These are phyloP conservation scores for Maudiozyma barnettii DNA, from an alignment of 805 yeast genomes.

Conservation along the genomic window DNA sequence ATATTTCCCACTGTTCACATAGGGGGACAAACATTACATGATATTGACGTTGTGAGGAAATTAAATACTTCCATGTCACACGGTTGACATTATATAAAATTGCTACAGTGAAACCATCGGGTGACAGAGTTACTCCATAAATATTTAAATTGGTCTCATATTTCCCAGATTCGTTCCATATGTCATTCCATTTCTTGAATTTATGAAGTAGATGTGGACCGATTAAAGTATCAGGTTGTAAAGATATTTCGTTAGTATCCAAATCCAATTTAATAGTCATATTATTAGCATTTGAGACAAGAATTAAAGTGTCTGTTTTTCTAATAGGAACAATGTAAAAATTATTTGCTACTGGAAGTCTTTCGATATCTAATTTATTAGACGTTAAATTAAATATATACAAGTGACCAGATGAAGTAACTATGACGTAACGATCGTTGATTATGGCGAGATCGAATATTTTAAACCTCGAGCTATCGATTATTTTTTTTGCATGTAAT, in stretches of 20 bases:
- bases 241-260: slow-evolving; percentile 5
- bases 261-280: slow-evolving; percentile 10
- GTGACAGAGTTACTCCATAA: slow-evolving; percentile 22
- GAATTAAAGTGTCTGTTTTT: slow-evolving; percentile 6
- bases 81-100: slow-evolving; percentile 22
- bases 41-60: slow-evolving; percentile 20
- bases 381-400: slow-evolving; percentile 7
- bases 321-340: slow-evolving; percentile 16
- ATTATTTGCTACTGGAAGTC: slow-evolving; percentile 9
- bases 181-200: slow-evolving; percentile 22
- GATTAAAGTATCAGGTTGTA: slow-evolving; percentile 14
- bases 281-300: slow-evolving; percentile 14
- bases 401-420: slow-evolving; percentile 12
- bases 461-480: slow-evolving; percentile 12
- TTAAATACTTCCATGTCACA: slow-evolving; percentile 22
- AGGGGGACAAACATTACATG: slow-evolving; percentile 22
- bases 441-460: slow-evolving; percentile 15
- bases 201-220: slow-evolving; percentile 22
- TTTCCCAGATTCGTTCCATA: slow-evolving; percentile 19
- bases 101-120: slow-evolving; percentile 24
- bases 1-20: slow-evolving; percentile 20
- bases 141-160: slow-evolving; percentile 22
- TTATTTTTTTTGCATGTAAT: not conserved
- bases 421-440: slow-evolving; percentile 5
- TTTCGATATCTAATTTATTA: not conserved